These are phyloP conservation scores for Plicaturopsis crispa DNA, from an alignment of 768 basidiomycete species.

Conservation along the genomic window DNA sequence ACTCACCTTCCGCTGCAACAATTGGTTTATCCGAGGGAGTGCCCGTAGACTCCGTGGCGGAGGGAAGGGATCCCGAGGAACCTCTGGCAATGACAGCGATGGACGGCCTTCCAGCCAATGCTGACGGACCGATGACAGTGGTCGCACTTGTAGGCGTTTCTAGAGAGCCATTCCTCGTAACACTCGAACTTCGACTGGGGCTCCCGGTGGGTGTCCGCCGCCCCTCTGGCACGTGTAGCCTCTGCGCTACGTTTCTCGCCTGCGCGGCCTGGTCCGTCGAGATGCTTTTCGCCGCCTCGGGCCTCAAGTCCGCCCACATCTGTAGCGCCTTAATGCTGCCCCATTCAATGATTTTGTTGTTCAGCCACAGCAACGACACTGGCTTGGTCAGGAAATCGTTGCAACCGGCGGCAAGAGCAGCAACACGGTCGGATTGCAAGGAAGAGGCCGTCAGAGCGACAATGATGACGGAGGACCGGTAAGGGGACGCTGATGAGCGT, in stretches of 20 bases:
- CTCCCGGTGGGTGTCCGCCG: constrained; percentile 27
- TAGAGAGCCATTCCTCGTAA: no score
- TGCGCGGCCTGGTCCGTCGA: constrained; percentile 38
- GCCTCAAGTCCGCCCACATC: constrained; percentile 83
- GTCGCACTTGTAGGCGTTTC: no score
- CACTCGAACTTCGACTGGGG: constrained; percentile 30
- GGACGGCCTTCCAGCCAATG: no score
- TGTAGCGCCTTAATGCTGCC: constrained; percentile 93
- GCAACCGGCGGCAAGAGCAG: constrained; percentile 96
- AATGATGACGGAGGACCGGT: constrained; percentile 93
- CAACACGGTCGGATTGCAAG: constrained; percentile 90
- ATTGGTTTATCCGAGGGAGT: no score
- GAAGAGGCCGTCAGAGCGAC: constrained; percentile 98
- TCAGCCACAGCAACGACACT: constrained; percentile 90
- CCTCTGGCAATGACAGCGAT: no score
- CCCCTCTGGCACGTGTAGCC: constrained; percentile 41
- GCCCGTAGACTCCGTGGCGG: no score
- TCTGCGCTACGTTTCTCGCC: constrained; percentile 38
- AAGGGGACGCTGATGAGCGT: constrained; percentile 51
- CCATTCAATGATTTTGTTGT: constrained; percentile 99
- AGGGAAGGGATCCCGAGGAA: no score
- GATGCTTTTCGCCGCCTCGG: constrained; percentile 45
- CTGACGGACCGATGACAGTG: no score
- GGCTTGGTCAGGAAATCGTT: constrained; percentile 99
- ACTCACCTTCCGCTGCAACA: no score